These are phyloP conservation scores for Xylaria arbuscula DNA, from an alignment of 2,329 filamentous ascomycete genomes.

Conservation along the genomic window DNA sequence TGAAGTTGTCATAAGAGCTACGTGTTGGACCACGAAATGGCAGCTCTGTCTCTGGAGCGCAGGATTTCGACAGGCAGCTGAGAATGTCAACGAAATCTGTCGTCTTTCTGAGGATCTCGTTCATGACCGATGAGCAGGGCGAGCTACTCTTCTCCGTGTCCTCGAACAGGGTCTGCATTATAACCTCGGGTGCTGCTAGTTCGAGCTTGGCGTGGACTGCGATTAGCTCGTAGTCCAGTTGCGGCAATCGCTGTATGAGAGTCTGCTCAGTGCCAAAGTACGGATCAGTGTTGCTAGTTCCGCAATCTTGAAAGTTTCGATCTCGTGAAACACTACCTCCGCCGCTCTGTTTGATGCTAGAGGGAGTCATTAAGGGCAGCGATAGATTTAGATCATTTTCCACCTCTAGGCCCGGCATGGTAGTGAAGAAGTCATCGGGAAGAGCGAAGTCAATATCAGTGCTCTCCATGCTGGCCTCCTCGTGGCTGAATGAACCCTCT, in stretches of 20 bases:
- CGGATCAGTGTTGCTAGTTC: neutral
- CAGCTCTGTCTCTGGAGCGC: slow-evolving; percentile 2
- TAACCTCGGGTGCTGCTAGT: neutral
- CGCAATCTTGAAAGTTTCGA: neutral
- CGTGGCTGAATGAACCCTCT: neutral
- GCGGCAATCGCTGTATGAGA: neutral
- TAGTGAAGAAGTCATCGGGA: neutral
- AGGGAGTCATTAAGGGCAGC: neutral
- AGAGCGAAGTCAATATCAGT: neutral
- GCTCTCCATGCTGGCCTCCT: neutral
- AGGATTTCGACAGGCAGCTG: neutral
- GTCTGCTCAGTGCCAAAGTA: neutral
- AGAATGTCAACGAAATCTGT: slow-evolving; percentile 4
- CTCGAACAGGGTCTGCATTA: slow-evolving; percentile 8
- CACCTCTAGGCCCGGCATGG: neutral
- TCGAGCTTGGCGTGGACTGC: slow-evolving; percentile 1
- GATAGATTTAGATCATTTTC: neutral
- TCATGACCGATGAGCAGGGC: neutral
- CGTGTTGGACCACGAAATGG: neutral
- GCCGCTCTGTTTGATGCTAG: neutral
- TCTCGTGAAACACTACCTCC: neutral
- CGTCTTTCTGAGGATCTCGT: slow-evolving; percentile 2
- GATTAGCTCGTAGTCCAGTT: slow-evolving; percentile 6
- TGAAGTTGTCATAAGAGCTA: neutral
- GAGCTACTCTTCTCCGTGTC: neutral